A percentile compares a stretch with the other conserved stretches of the same genome.
phyloP scores from a whole-genome alignment of 495 filamentous ascomycete species.

The Lichenothelia convexa region DNA sequence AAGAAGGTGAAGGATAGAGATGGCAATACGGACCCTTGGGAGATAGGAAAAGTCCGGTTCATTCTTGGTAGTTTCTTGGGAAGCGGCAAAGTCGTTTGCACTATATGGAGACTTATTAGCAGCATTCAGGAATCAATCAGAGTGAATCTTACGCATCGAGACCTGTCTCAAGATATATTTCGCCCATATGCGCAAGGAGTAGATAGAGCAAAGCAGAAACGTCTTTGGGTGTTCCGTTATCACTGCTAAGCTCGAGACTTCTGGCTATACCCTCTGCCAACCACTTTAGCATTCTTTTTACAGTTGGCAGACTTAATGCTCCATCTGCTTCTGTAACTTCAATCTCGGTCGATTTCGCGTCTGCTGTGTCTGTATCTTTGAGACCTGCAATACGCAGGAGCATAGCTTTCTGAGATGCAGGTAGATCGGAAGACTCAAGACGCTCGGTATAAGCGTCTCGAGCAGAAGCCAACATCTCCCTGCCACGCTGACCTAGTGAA shows the following conservation, averaged over 20 bases:
- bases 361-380: slow-evolving; percentile 27
- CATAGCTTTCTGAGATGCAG: slow-evolving; percentile 65
- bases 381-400: slow-evolving; percentile 70
- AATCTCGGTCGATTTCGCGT: slow-evolving; percentile 37
- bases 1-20: slow-evolving; percentile 84
- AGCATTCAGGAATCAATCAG: slow-evolving; percentile 15
- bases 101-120: slow-evolving; percentile 3
- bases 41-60: slow-evolving; percentile 86
- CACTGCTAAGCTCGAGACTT: slow-evolving; percentile 69
- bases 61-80: slow-evolving; percentile 55
- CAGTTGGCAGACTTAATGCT: slow-evolving; percentile 56
- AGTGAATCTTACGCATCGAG: too few relatives aligned
- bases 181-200: slow-evolving; percentile 74
- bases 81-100: slow-evolving; percentile 53
- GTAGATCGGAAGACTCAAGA: slow-evolving; percentile 69
- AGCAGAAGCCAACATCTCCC: slow-evolving; percentile 61
- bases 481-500: slow-evolving; percentile 68
- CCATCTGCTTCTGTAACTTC: slow-evolving; percentile 84
- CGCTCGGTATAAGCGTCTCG: slow-evolving; percentile 71
- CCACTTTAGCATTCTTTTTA: slow-evolving; percentile 96
- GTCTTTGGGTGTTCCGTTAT: slow-evolving; percentile 83
- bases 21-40: slow-evolving; percentile 54
- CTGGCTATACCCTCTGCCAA: slow-evolving; percentile 90
- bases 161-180: slow-evolving; percentile 85
- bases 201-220: slow-evolving; percentile 72